These are phyloP conservation scores for Cytospora schulzeri DNA, from an alignment of 2,329 filamentous ascomycete species.

Conservation along the genomic window DNA sequence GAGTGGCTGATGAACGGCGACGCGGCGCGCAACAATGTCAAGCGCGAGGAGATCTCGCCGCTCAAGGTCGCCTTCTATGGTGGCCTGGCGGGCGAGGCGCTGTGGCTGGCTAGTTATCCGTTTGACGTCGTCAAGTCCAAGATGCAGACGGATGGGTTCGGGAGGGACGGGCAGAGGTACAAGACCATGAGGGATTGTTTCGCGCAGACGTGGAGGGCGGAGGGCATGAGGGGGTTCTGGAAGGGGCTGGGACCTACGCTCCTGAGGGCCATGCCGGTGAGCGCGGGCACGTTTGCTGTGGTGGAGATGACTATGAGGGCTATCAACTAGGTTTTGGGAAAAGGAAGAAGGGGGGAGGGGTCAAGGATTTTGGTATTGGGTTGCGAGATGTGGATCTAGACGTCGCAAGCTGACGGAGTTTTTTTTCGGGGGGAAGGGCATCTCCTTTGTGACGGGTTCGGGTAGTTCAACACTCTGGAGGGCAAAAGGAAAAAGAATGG, in stretches of 20 bases:
- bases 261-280: conserved; percentile 94
- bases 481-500: conserved; percentile 1
- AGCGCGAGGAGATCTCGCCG: conserved; percentile 75
- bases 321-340: conserved; percentile 50
- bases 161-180: conserved; percentile 65
- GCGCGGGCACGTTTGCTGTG: conserved; percentile 94
- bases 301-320: conserved; percentile 68
- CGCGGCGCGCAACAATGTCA: conserved; percentile 73
- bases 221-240: conserved; percentile 88
- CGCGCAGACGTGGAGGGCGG: conserved; percentile 73
- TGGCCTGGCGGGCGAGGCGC: conserved; percentile 86
- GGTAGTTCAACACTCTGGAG: conserved; percentile 2
- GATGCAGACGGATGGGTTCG: conserved; percentile 98
- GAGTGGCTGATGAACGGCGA: conserved; percentile 96
- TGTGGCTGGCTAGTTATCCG: conserved; percentile 93
- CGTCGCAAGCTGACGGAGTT: conserved; percentile 5
- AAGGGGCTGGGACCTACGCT: conserved; percentile 89
- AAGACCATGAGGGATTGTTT: conserved; percentile 88
- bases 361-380: background rate
- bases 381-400: background rate
- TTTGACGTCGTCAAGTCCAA: conserved; percentile 99
- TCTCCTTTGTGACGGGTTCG: background rate
- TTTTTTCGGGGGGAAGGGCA: background rate
- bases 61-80: conserved; percentile 92
- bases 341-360: conserved; percentile 12